Evolutionary conservation across 2,329 filamentous ascomycete genomes (phyloP), one percentile per base, ranked within the genome.

Genomic region (Cercospora brassicicola): DNA sequence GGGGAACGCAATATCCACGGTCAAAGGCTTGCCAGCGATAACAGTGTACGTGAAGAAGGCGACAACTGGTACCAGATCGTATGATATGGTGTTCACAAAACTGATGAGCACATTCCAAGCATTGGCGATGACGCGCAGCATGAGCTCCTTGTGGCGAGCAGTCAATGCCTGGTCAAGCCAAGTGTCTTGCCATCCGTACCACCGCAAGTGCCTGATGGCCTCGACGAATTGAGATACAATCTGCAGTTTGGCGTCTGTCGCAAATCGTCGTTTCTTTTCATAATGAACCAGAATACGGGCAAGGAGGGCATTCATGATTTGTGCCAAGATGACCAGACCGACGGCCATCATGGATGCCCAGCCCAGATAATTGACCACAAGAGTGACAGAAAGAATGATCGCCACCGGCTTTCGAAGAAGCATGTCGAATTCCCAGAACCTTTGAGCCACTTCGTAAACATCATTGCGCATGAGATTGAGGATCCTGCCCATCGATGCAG

Each of bases 401-500:
- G 90, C 91, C 15, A 95, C 79, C 0, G 93, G 93, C 69, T 91
- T 91, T 2, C 89, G 89, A 48, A 96, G 82, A 1, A 97, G 82
- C n/a, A 84, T 84, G 1, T 91, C 86, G 62, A 95, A 91, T 68
- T 97, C 93, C 93, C 93, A 97, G 74, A 97, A 95, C 53, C 82
- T 79, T 75, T 94, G 92, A 2, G 92, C 87, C 45, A 94, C 88
- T 76, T 94, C 91, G 75, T 94, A 95, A 0, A 91, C 91, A 77
- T 95, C 92, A 67, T 84, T 84, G 42, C 92, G 89, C 83, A 96
- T 91, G 2, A 97, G 80, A 74, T 96, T 97, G 69, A 97, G 86
- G 62, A 97, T 95, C 76, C 96, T 96, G 7, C 93, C 93, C 80
- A 94, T 94, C 0, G 91, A 93, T 0, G 93, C 92, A 2, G 90